Evolutionary conservation across 805 yeast genomes (phyloP).

Genomic region (Lachancea mirantina): DNA sequence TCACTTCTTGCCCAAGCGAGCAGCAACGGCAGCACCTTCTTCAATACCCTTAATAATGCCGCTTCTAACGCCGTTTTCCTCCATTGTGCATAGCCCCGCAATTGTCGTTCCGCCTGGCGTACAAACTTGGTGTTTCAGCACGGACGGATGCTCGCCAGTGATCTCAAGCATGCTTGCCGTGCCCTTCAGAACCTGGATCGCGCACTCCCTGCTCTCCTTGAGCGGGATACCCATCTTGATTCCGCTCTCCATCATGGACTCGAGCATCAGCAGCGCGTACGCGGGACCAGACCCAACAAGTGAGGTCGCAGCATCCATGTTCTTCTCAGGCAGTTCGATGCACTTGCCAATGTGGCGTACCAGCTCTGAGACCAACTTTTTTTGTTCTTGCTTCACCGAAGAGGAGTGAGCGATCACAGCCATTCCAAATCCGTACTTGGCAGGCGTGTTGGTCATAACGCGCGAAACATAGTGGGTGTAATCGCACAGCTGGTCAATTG

Average conservation of each 20-base stretch:
- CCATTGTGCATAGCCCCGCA: slow-evolving; percentile 88
- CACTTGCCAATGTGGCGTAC: slow-evolving; percentile 59
- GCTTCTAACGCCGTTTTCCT: slow-evolving; percentile 81
- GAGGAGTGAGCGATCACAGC: slow-evolving; percentile 79
- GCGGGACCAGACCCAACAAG: slow-evolving; percentile 97
- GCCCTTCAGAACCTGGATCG: slow-evolving; percentile 91
- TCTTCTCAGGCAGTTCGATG: slow-evolving; percentile 69
- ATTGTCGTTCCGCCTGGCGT: slow-evolving; percentile 99
- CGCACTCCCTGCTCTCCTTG: slow-evolving; percentile 73
- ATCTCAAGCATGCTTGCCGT: slow-evolving; percentile 83
- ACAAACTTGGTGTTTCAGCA: slow-evolving; percentile 77
- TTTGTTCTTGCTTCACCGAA: slow-evolving; percentile 38
- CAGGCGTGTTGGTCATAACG: slow-evolving; percentile 98
- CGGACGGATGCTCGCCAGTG: slow-evolving; percentile 83
- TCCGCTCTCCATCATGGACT: slow-evolving; percentile 90
- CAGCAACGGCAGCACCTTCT: slow-evolving; percentile 82
- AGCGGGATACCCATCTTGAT: slow-evolving; percentile 89
- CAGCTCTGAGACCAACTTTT: slow-evolving; percentile 32
- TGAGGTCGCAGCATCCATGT: slow-evolving; percentile 95
- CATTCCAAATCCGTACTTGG: slow-evolving; percentile 86
- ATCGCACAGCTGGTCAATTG: slow-evolving; percentile 55
- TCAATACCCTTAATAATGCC: slow-evolving; percentile 84
- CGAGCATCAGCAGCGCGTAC: slow-evolving; percentile 80
- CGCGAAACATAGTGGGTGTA: slow-evolving; percentile 60
- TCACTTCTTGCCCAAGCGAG: slow-evolving; percentile 46